Conservation (phyloP, 2,329 filamentous ascomycete genomes). For the Neofusicoccum umdonicola region DNA sequence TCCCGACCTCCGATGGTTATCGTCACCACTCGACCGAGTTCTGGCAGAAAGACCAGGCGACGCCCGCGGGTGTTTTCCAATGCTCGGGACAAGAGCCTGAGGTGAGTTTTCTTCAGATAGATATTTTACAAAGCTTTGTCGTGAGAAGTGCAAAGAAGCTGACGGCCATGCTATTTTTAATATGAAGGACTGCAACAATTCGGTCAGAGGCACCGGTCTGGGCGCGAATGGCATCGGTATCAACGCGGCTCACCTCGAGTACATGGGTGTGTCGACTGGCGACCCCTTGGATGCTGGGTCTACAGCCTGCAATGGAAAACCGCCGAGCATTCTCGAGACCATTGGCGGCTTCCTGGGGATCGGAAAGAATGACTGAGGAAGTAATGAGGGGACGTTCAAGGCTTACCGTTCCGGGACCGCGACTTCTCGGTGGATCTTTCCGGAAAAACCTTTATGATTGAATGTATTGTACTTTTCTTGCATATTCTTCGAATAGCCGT, state of each 20-base stretch:
- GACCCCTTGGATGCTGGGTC: background rate
- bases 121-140: no score
- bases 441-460: background rate
- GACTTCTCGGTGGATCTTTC: background rate
- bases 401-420: background rate
- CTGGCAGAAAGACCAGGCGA: slow-evolving; percentile 9
- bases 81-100: background rate
- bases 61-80: background rate
- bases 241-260: slow-evolving; percentile 6
- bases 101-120: background rate
- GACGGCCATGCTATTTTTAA: background rate
- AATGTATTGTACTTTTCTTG: background rate
- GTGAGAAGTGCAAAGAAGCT: background rate
- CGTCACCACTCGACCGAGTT: slow-evolving; percentile 14
- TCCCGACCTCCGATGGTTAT: slow-evolving; percentile 1
- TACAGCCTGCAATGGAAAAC: background rate
- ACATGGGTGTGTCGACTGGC: background rate
- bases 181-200: slow-evolving; percentile 4
- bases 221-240: background rate
- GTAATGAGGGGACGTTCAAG: background rate
- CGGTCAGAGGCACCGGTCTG: background rate
- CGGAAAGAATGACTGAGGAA: background rate
- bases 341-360: background rate
- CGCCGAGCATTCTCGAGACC: background rate
- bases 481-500: no score